Base-by-base conservation (phyloP, 805 yeast genomes). In the Monosporozyma aerobia region DNA sequence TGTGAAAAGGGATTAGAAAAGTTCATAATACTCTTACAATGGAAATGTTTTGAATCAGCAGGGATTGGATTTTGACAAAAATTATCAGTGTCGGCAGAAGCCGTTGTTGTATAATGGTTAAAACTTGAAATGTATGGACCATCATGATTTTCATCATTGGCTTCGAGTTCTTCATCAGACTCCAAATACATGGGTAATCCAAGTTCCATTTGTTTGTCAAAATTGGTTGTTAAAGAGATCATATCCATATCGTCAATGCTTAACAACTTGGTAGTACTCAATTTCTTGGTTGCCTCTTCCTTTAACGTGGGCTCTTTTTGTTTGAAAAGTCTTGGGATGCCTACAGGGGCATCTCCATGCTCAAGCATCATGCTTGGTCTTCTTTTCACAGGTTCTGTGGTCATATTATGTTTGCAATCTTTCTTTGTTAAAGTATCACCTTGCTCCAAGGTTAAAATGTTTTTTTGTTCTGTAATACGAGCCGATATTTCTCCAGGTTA, bases 121-220 rank as follows among this genome's bases (percentile, higher is more conserved):
- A 14, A 46, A 46, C 35, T 14, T 30, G 37, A 33, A 33, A 22
- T 46, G 35, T 39, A 33, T 30, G 44, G 33, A 13, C 22, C 46
- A 14, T 50, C 43, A 5, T 54, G 47, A 40, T 52, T 52, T 14
- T 44, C 50, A 46, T 49, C 11, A 53, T 58, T 35, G 3, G 3
- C 16, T 23, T 43, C 45, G 6, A 23, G 4, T 10, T 54, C 59
- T 14, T 57, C 56, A 16, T 56, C 62, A 5, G 58, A 57, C 11
- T 61, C 64, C 41, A 62, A 53, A 53, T 59, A 64, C 69, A 65
- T 64, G 2, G 69, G 69, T 1, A 63, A 61, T 2, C 70, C 70
- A n/a, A 53, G 27, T 2, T 61, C n/a, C 64, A 67, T 67, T 48
- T 67, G 69, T 33, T 56, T 52, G 48, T 67, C 70, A 51, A 64